Conservation (phyloP, 2,329 filamentous ascomycete genomes). For the Penicillium sp. region DNA sequence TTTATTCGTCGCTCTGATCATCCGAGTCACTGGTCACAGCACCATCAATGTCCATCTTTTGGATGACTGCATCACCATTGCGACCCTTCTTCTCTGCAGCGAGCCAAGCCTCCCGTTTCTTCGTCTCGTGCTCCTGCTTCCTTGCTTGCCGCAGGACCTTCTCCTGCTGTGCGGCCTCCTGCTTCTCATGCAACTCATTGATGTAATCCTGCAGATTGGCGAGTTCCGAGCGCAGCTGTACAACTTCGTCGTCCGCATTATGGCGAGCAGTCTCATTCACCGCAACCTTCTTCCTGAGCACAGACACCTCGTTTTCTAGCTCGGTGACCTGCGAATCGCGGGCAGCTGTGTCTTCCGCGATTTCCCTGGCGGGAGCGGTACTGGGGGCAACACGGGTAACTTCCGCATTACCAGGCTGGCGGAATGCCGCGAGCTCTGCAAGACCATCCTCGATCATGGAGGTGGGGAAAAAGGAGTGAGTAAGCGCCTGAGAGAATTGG, state of each 20-base stretch:
- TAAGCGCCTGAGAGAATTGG: conserved; percentile 40
- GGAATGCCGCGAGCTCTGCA: conserved; percentile 37
- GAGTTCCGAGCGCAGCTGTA: conserved; percentile 39
- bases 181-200: conserved; percentile 41
- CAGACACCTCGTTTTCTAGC: conserved; percentile 43
- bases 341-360: conserved; percentile 22
- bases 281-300: conserved; percentile 40
- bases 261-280: conserved; percentile 40
- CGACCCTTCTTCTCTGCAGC: conserved; percentile 46
- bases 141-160: conserved; percentile 37
- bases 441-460: conserved; percentile 44
- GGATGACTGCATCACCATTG: conserved; percentile 43
- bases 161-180: conserved; percentile 35
- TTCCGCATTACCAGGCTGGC: conserved; percentile 25
- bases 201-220: conserved; percentile 39
- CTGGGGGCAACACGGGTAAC: conserved; percentile 18
- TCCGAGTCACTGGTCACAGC: conserved; percentile 37
- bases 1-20: conserved; percentile 38
- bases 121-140: conserved; percentile 43
- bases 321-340: conserved; percentile 30
- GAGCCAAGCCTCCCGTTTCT: conserved; percentile 46
- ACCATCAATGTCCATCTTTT: conserved; percentile 39
- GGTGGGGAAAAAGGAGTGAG: conserved; percentile 40
- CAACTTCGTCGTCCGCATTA: conserved; percentile 36
- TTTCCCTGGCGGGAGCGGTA: conserved; percentile 8